Evolutionary conservation across 2,329 filamentous ascomycete genomes (phyloP), one percentile per base, ranked within the genome.

Genomic region (Stagonosporopsis chrysanthemi): DNA sequence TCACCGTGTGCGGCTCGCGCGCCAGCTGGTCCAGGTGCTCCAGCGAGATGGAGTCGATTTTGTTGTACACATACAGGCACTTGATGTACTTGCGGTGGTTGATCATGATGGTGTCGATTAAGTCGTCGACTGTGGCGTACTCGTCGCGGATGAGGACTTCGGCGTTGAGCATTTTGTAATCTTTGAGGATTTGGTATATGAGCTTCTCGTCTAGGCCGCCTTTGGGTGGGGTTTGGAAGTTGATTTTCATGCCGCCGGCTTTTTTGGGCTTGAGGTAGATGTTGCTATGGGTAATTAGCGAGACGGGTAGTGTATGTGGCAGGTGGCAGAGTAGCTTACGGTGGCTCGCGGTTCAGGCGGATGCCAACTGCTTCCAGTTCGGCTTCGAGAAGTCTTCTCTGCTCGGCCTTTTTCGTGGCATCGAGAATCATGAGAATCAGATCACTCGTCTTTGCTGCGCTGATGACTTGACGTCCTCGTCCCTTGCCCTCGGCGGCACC

Each of bases 81-180:
- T 86, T 86, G 82, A 99, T 97, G 82, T 99, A 99, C 78, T 96
- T 99, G 73, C 95, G 84, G 82, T 99, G 95, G 74, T 97, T 92
- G 78, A 95, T 96, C 94, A 98, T 98, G 79, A 99, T 97, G 60
- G 97, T 92, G 77, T 99, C 95, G 80, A 99, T 99, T 77, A 99
- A 90, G 78, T 99, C 94, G 80, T 99, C 95, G 33, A 99, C 92
- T 1, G 95, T 98, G 38, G 85, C 85, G 75, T 96, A 88, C 73
- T 99, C 95, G 75, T 99, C 95, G 69, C 95, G 90, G 15, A 99
- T 87, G 22, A 99, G 86, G 0, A 99, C 93, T 77, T 99, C 95
- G 79, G 90, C 95, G 81, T 99, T 99, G 58, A 99, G 86, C 68
- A 99, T 92, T 82, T 97, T 97, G 87, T 99, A 99, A 83, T 99